phyloP scores from a whole-genome alignment of 2,329 filamentous ascomycete species.

The Xylaria sp. region DNA sequence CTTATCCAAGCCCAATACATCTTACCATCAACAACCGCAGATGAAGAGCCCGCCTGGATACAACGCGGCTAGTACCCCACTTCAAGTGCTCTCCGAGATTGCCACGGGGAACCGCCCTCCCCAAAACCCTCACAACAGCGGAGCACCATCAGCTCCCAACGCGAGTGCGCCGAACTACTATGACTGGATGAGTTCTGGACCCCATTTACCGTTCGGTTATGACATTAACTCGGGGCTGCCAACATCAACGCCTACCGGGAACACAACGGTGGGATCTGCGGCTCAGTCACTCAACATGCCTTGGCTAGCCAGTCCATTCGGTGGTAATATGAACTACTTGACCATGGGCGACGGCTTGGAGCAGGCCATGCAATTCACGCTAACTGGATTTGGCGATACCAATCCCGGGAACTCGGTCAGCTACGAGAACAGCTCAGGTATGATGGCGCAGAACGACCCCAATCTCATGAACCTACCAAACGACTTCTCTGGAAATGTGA shows the following conservation, averaged over 20 bases:
- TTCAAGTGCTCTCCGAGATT: conserved; percentile 63
- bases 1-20: neutral
- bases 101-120: conserved; percentile 52
- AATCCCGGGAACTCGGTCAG: conserved; percentile 32
- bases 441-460: conserved; percentile 36
- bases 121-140: conserved; percentile 26
- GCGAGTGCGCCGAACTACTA: conserved; percentile 33
- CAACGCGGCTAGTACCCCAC: conserved; percentile 54
- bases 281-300: conserved; percentile 31
- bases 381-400: conserved; percentile 45
- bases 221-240: conserved; percentile 33
- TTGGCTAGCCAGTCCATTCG: conserved; percentile 40
- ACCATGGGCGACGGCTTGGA: conserved; percentile 49
- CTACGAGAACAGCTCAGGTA: conserved; percentile 36
- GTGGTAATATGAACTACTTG: conserved; percentile 44
- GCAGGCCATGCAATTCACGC: conserved; percentile 51
- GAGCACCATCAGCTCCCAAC: conserved; percentile 28
- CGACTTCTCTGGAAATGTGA: conserved; percentile 4
- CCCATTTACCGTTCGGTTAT: conserved; percentile 47
- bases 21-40: conserved; percentile 30
- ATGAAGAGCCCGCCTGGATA: conserved; percentile 37
- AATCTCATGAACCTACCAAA: conserved; percentile 31
- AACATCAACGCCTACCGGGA: conserved; percentile 1
- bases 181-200: conserved; percentile 29
- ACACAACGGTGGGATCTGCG: neutral